Evolutionary conservation across 2,329 filamentous ascomycete species (phyloP).

Genomic region (Keithomyces neogunnii): DNA sequence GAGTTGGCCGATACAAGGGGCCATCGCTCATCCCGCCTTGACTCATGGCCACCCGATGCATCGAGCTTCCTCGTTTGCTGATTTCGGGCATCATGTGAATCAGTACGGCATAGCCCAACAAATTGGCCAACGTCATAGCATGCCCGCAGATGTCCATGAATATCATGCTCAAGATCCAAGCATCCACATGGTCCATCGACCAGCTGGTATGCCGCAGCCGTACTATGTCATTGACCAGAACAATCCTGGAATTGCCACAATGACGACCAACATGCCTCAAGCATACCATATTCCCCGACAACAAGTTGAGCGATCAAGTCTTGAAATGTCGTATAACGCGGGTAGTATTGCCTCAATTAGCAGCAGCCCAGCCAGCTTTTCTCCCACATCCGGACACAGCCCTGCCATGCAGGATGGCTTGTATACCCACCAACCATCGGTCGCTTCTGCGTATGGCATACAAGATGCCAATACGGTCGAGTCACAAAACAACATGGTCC

Average conservation of each 20-base stretch:
- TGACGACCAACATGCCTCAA: constrained; percentile 45
- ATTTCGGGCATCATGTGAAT: constrained; percentile 44
- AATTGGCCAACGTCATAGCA: constrained; percentile 38
- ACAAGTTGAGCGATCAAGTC: constrained; percentile 34
- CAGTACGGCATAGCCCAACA: constrained; percentile 31
- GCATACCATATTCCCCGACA: constrained; percentile 45
- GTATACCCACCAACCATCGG: constrained; percentile 47
- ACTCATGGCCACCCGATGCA: constrained; percentile 34
- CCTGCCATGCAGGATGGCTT: constrained; percentile 45
- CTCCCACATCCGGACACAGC: constrained; percentile 44
- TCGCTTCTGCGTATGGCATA: constrained; percentile 38
- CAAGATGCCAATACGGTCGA: constrained; percentile 40
- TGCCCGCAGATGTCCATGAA: constrained; percentile 34
- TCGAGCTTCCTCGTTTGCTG: constrained; percentile 44
- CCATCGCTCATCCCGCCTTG: constrained; percentile 29
- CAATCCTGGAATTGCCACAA: constrained; percentile 53
- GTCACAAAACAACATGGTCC: constrained; percentile 30
- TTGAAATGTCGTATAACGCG: constrained; percentile 44
- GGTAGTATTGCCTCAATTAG: constrained; percentile 42
- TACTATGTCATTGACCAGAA: constrained; percentile 54
- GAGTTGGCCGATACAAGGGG: constrained; percentile 39
- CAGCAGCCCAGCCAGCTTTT: constrained; percentile 52
- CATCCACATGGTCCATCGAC: constrained; percentile 40
- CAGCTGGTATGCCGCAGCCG: constrained; percentile 36
- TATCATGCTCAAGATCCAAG: constrained; percentile 35